Evolutionary conservation across 495 filamentous ascomycete species (phyloP).

Genomic region (Chaetomium fimeti): DNA sequence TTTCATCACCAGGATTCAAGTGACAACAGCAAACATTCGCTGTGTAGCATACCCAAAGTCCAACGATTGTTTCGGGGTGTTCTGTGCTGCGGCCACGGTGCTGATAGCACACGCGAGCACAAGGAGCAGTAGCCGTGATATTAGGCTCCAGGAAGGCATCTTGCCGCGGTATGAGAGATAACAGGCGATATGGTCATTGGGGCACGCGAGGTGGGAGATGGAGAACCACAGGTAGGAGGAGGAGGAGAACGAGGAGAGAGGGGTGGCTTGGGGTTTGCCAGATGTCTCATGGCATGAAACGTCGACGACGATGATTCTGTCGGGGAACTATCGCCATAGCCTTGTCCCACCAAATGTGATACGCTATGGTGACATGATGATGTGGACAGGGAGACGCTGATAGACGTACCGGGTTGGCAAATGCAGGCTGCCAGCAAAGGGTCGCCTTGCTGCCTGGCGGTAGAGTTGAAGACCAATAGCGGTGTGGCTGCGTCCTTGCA

Average conservation of each 20-base stretch:
- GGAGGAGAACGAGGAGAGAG: background rate
- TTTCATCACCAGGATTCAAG: background rate
- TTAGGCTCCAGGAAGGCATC: background rate
- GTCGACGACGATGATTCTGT: background rate
- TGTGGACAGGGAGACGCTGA: constrained; percentile 7
- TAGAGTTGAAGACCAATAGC: constrained; percentile 28
- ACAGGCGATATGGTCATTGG: background rate
- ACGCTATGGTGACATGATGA: background rate
- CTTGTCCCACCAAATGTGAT: background rate
- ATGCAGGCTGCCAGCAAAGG: constrained; percentile 18
- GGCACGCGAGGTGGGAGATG: background rate
- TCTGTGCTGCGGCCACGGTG: constrained; percentile 30
- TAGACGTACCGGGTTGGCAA: constrained; percentile 20
- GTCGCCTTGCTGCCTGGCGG: constrained; percentile 27
- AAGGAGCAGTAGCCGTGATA: constrained; percentile 18
- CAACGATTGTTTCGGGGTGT: background rate
- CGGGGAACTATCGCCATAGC: background rate
- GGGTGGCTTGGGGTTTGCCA: background rate
- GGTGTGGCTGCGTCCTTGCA: constrained; percentile 17
- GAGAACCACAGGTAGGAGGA: constrained; percentile 1
- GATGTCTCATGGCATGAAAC: background rate
- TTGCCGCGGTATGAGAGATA: background rate
- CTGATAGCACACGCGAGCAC: constrained; percentile 24
- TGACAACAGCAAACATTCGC: background rate
- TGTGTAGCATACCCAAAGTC: constrained; percentile 19